Base-by-base conservation (phyloP, 2,329 filamentous ascomycete species). In the Huntiella savannae region DNA sequence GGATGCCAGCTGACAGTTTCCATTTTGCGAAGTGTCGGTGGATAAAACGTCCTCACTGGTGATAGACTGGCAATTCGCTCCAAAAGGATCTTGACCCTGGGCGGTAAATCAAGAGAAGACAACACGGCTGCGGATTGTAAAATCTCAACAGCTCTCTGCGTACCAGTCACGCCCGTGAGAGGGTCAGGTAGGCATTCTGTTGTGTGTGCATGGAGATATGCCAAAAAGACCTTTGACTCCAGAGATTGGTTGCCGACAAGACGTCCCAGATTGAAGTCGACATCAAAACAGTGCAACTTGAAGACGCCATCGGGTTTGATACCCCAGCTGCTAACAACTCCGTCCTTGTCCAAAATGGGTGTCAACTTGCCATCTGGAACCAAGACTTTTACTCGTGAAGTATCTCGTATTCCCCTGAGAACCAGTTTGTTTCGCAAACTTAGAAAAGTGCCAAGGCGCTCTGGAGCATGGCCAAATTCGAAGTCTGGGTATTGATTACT, bases 131-230 rank as follows among this genome's bases (percentile, higher is more conserved):
- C 69, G 0, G 68, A 71, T 0, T 49, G 38, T 1, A 78, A 54
- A 1, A 73, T 69, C 0, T 54, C 51, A 0, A 77, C 52, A 0
- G 71, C 69, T 39, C 69, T 55, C 50, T 78, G 72, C 0, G 70
- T 73, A 0, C 75, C 74, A 0, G 70, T 77, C 4, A 57, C 55
- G 0, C 53, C 40, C 0, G 66, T 71, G 0, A 76, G 57, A 0
- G 56, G 57, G 51, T 77, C 73, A 0, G 67, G 64, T 0, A 73
- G 55, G 19, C 62, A 70, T 42, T 64, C 63, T 0, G 71, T 70
- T 0, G 73, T 77, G 0, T 74, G 47, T 0, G 67, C 71, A 50
- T 78, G 72, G 0, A 78, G 55, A 22, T 69, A 68, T 6, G 60
- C 59, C 0, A 73, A 57, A 15, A 66, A 62, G 0, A 80, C 57